phyloP scores from a whole-genome alignment of 495 filamentous ascomycete species.

The Penicillium herquei region DNA sequence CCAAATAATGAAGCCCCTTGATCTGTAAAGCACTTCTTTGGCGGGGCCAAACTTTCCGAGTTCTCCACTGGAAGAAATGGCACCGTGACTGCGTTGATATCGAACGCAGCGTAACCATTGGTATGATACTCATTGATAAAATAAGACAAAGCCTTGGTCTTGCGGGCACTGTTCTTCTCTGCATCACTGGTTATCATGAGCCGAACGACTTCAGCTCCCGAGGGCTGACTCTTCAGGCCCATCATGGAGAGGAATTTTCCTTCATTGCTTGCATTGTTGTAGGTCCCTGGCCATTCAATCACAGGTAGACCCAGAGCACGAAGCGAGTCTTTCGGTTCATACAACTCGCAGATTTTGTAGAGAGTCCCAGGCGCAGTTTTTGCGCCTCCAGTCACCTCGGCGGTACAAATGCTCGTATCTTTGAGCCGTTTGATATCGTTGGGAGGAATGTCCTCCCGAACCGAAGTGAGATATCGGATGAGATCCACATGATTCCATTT shows the following conservation, averaged over 20 bases:
- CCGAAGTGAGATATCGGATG: constrained; percentile 88
- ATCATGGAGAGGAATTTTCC: constrained; percentile 68
- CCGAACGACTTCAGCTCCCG: constrained; percentile 66
- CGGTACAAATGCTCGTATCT: constrained; percentile 74
- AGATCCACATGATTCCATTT: constrained; percentile 94
- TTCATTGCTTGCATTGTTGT: constrained; percentile 61
- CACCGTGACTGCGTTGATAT: constrained; percentile 52
- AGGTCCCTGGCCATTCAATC: constrained; percentile 80
- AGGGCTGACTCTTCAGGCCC: constrained; percentile 68
- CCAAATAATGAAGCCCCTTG: constrained; percentile 71
- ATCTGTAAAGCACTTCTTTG: constrained; percentile 79
- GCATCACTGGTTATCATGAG: constrained; percentile 64
- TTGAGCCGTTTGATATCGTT: constrained; percentile 80
- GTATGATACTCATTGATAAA: constrained; percentile 74
- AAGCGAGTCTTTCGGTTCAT: constrained; percentile 72
- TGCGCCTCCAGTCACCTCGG: constrained; percentile 52
- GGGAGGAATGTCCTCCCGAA: constrained; percentile 82
- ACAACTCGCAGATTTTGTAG: constrained; percentile 81
- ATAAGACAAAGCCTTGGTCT: constrained; percentile 73
- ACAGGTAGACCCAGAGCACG: constrained; percentile 69
- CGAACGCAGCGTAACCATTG: constrained; percentile 67
- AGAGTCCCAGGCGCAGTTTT: constrained; percentile 45
- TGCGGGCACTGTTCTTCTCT: constrained; percentile 54
- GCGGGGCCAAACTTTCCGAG: constrained; percentile 60
- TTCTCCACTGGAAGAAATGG: constrained; percentile 74